Evolutionary conservation across 495 filamentous ascomycete genomes (phyloP).

Genomic region (Aspergillus taichungensis): DNA sequence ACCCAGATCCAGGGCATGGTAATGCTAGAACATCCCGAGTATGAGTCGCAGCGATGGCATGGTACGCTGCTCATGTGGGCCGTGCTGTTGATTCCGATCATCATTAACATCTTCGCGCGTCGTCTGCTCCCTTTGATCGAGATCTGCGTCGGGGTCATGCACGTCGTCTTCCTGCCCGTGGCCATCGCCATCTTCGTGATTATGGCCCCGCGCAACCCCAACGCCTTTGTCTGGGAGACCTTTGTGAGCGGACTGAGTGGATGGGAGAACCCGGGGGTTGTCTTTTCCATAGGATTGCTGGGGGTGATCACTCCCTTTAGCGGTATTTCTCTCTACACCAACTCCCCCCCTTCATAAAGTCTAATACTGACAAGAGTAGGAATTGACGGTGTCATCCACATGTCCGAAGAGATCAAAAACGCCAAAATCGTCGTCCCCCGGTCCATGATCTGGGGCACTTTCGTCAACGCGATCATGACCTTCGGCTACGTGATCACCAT

Average conservation of each 20-base stretch:
- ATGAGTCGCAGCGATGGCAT: slow-evolving; percentile 35
- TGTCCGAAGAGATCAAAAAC: slow-evolving; percentile 39
- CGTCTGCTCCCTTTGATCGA: slow-evolving; percentile 40
- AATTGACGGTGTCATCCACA: slow-evolving; percentile 28
- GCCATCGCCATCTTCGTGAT: slow-evolving; percentile 35
- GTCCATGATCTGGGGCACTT: slow-evolving; percentile 30
- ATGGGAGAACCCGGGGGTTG: slow-evolving; percentile 32
- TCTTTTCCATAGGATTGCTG: slow-evolving; percentile 32
- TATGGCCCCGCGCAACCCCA: slow-evolving; percentile 34
- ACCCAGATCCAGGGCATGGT: slow-evolving; percentile 40
- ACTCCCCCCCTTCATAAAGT: background rate
- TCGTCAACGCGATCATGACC: slow-evolving; percentile 34
- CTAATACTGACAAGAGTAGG: slow-evolving; percentile 8
- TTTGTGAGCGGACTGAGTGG: slow-evolving; percentile 37
- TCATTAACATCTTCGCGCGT: slow-evolving; percentile 37
- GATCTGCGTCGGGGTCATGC: slow-evolving; percentile 36
- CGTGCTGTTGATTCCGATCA: slow-evolving; percentile 25
- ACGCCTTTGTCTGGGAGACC: slow-evolving; percentile 36
- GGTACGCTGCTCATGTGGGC: slow-evolving; percentile 43
- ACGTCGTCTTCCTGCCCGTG: slow-evolving; percentile 39
- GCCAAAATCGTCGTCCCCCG: slow-evolving; percentile 29
- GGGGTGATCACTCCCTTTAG: slow-evolving; percentile 21
- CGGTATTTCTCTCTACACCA: slow-evolving; percentile 10
- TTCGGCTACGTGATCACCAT: slow-evolving; percentile 31
- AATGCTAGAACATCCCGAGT: slow-evolving; percentile 32